Base-by-base conservation (phyloP, 345 rosid genomes). In the Camelina laxa region DNA sequence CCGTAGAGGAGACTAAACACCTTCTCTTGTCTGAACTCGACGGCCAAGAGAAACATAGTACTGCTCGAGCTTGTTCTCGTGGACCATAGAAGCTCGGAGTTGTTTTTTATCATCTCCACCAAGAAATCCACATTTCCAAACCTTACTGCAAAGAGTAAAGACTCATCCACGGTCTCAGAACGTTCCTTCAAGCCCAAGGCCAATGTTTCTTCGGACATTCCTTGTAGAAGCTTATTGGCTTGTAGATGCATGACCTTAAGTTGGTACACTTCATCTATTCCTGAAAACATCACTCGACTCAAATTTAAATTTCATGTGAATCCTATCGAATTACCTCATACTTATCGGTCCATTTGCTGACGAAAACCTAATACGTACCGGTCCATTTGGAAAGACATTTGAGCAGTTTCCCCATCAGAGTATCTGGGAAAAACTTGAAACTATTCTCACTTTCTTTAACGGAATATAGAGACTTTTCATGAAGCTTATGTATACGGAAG, bases 21-120 rank as follows among this genome's bases (percentile, higher is more conserved):
- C 14, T 79, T 79, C 69, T 79, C 81, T 67, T 73, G 78, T 60
- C 81, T 73, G 21, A 51, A 61, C 36, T 73, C 74, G 0, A 78
- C 65, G 20, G 81, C 81, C 75, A 79, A 54, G 35, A 65, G 78
- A 54, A 79, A 79, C 60, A 77, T 20, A 57, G 75, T 76, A 63
- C 66, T 76, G 38, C 75, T 75, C 2, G 69, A 36, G 60, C 60
- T 63, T 4, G 50, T 72, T 41, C 73, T 48, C 27, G 73, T 72
- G 24, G 72, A 72, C 77, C 76, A 77, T 5, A 77, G 62, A 65
- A 77, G 67, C 55, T 77, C 77, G 7, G 80, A 51, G 50, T 77
- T 77, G 73, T 57, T 72, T 49, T 58, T 77, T 17, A 77, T 70
- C 56, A 71, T 77, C 68, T 72, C 77, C 7, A 65, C 49, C 24